Evolutionary conservation across 371 early-diverging fungal species (phyloP), one percentile per base, ranked within the genome.

Genomic region (Circinella umbellata): DNA sequence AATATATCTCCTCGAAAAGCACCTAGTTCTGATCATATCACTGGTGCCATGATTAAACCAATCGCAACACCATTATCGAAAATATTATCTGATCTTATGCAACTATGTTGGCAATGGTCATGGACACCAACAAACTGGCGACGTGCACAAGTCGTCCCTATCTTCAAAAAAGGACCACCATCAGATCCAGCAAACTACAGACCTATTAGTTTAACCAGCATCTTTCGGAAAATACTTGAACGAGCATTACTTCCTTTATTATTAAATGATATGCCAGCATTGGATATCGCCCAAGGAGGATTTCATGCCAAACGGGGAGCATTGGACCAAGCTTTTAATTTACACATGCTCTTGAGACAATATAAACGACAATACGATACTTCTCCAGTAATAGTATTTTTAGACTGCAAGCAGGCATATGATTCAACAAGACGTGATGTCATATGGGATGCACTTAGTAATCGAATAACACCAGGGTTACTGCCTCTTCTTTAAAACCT

Each of bases 391-490:
- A 47, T 74, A 0, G 74, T 69, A 1, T 75, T 78, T 38, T 67
- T 78, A 9, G 75, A 78, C 36, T 75, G 73, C 35, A 72, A 74
- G 37, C 37, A 67, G 15, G 78, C 72, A 0, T 76, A 76, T 47
- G 76, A 72, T 42, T 68, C 69, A 0, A 66, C 69, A 1, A 60
- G 72, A 38, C 64, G 76, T 4, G 47, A 39, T 8, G 35, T 67
- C 39, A 70, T 72, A n/a, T 76, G 73, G 76, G 14, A 61, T 2
- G 42, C 47, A 49, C 49, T 64, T 18, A 2, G 47, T 18, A 37
- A 36, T 34, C 15, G 7, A 4, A 14, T 63, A 3, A 11, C 6
- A 6, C 54, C 62, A 14, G 55, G 54, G 3, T 17, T 65, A 0
- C 62, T 68, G 5, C 20, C 38, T 4, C 60, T 76, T 1, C 61